phyloP scores from a whole-genome alignment of 257 asterid species.

The Phtheirospermum japonicum region DNA sequence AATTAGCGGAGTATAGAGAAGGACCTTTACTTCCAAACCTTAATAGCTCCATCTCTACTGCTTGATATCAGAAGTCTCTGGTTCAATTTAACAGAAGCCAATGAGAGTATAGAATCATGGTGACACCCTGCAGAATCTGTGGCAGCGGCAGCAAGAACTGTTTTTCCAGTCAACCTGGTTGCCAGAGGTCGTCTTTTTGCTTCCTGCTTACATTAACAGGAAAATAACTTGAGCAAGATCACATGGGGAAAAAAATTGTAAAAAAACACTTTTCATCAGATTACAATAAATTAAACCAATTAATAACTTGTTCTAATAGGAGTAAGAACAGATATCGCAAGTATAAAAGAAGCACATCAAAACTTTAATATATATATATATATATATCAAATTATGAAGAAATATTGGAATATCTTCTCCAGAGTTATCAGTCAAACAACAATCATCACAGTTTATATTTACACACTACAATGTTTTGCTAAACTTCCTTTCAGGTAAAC shows the following conservation, averaged over 20 bases:
- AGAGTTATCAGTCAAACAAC: slow-evolving; percentile 4
- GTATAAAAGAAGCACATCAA: neutral
- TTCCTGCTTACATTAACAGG: slow-evolving; percentile 50
- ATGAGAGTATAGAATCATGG: slow-evolving; percentile 80
- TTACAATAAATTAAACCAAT: neutral
- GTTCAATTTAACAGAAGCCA: slow-evolving; percentile 87
- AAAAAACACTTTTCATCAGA: slow-evolving; percentile 9
- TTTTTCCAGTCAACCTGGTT: slow-evolving; percentile 61
- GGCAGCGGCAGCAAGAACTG: slow-evolving; percentile 81
- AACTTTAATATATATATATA: no score
- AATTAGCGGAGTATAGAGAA: slow-evolving; percentile 18
- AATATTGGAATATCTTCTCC: neutral
- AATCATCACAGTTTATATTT: no score
- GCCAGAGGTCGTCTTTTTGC: slow-evolving; percentile 73
- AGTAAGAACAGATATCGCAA: neutral
- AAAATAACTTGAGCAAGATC: slow-evolving; percentile 9
- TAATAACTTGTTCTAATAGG: neutral
- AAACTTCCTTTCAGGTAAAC: no score
- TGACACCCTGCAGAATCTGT: slow-evolving; percentile 96
- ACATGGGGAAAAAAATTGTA: neutral
- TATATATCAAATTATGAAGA: neutral
- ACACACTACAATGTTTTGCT: no score
- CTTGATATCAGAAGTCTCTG: slow-evolving; percentile 96
- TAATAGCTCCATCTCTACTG: slow-evolving; percentile 95
- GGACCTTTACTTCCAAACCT: slow-evolving; percentile 88